phyloP scores from a whole-genome alignment of 2,329 filamentous ascomycete species.

The Clathrospora elynae region DNA sequence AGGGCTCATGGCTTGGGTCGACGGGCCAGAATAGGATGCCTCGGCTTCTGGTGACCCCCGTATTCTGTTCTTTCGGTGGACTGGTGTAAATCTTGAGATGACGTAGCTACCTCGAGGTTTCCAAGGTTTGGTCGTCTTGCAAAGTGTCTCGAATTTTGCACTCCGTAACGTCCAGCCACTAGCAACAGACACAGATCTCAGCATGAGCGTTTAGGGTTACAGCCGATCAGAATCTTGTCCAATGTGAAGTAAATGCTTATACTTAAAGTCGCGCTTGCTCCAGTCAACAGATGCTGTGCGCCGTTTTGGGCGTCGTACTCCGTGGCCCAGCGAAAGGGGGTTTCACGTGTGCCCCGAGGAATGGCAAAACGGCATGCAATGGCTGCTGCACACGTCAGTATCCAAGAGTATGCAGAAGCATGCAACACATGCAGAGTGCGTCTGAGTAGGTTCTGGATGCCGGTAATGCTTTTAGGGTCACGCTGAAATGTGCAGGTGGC shows the following conservation, averaged over 20 bases:
- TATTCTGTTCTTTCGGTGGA: too few species aligned
- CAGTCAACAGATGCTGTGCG: conserved; percentile 20
- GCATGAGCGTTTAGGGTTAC: neutral
- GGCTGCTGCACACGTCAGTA: conserved; percentile 14
- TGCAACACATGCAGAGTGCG: conserved; percentile 9
- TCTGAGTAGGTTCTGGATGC: conserved; percentile 13
- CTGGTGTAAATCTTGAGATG: too few species aligned
- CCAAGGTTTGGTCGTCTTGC: neutral
- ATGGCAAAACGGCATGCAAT: conserved; percentile 9
- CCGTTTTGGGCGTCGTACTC: conserved; percentile 15
- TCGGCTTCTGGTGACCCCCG: too few species aligned
- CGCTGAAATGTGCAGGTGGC: conserved; percentile 18
- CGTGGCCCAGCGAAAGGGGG: conserved; percentile 9
- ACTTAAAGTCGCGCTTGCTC: conserved; percentile 17
- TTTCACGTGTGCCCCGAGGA: conserved; percentile 8
- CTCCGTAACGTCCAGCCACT: neutral
- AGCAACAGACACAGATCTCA: too few species aligned
- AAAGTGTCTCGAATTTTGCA: neutral
- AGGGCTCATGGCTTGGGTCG: too few species aligned
- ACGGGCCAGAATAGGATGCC: too few species aligned
- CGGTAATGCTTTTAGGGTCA: conserved; percentile 13
- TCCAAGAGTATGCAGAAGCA: conserved; percentile 1
- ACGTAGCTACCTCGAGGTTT: too few species aligned
- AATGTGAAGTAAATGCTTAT: neutral
- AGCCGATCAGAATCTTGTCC: neutral